Conservation (phyloP, 768 basidiomycete genomes). For the Kwoniella newhampshirensis region DNA sequence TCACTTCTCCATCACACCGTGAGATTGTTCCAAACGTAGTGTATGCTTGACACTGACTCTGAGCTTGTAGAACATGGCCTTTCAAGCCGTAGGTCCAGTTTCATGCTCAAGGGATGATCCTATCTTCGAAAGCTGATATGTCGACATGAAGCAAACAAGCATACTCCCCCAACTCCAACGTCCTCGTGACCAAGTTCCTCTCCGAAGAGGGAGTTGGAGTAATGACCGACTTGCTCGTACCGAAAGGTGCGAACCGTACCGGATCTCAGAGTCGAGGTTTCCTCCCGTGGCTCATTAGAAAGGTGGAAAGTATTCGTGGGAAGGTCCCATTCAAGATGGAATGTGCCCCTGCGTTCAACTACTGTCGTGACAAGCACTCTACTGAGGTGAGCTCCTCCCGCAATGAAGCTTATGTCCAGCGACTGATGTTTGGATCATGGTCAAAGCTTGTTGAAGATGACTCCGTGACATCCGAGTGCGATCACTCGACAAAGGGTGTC, state of each 20-base stretch:
- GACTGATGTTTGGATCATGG: not conserved
- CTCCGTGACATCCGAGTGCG: conserved; percentile 33
- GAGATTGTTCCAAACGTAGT: no score
- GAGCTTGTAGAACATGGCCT: conserved; percentile 37
- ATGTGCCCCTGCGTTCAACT: conserved; percentile 95
- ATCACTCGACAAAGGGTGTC: conserved; percentile 58
- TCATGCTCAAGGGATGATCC: not conserved
- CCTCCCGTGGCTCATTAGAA: conserved; percentile 50
- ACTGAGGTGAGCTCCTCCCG: conserved; percentile 55
- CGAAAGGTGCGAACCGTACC: conserved; percentile 42
- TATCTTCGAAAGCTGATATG: not conserved
- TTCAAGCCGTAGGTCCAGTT: conserved; percentile 56
- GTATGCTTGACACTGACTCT: no score
- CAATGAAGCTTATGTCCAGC: not conserved
- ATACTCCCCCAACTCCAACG: conserved; percentile 57
- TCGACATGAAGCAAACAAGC: conserved; percentile 46
- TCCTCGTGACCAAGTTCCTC: conserved; percentile 87
- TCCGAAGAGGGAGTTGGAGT: conserved; percentile 82
- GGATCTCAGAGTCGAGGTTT: conserved; percentile 21
- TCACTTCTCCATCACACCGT: conserved; percentile 73
- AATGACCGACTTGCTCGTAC: conserved; percentile 65
- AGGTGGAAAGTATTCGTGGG: conserved; percentile 73
- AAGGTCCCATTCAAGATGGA: conserved; percentile 75
- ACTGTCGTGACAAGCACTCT: conserved; percentile 73
- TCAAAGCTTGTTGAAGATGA: conserved; percentile 53